Evolutionary conservation across 495 filamentous ascomycete genomes (phyloP).

Genomic region (Glonium stellatum): DNA sequence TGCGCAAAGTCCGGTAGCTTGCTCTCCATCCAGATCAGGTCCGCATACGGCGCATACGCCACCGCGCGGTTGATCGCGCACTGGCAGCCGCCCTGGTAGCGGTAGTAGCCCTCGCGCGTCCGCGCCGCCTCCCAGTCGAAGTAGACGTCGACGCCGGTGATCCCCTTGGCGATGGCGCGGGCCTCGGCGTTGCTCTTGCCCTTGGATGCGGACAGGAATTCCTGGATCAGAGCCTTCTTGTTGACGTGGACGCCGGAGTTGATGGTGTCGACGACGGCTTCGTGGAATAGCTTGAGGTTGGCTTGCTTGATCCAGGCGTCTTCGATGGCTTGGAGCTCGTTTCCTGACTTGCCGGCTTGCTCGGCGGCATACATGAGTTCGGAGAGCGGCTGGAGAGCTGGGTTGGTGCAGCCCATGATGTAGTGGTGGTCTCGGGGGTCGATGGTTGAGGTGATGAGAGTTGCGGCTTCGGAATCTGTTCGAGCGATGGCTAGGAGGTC

Average conservation of each 20-base stretch:
- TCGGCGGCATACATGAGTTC: conserved; percentile 89
- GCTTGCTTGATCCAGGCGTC: conserved; percentile 79
- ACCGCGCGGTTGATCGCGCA: conserved; percentile 87
- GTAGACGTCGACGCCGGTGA: conserved; percentile 75
- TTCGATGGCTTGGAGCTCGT: conserved; percentile 83
- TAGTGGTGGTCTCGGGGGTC: conserved; percentile 90
- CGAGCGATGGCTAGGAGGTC: conserved; percentile 87
- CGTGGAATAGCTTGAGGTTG: conserved; percentile 82
- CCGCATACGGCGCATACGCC: conserved; percentile 88
- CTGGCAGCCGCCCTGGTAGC: conserved; percentile 82
- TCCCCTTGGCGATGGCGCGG: conserved; percentile 69
- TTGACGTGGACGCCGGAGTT: conserved; percentile 55
- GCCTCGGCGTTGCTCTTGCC: conserved; percentile 85
- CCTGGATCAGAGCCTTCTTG: conserved; percentile 56
- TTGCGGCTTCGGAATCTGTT: conserved; percentile 95
- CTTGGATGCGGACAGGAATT: conserved; percentile 60
- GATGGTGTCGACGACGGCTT: conserved; percentile 81
- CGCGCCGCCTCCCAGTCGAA: conserved; percentile 91
- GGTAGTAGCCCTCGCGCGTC: conserved; percentile 91
- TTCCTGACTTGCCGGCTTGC: conserved; percentile 70
- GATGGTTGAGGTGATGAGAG: conserved; percentile 93
- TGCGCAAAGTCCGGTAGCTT: conserved; percentile 89
- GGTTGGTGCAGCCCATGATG: conserved; percentile 86
- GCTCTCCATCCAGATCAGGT: conserved; percentile 99
- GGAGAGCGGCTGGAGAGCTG: conserved; percentile 71